Evolutionary conservation across 148 eudicot genomes (phyloP).

Genomic region (Silene uniflora): DNA sequence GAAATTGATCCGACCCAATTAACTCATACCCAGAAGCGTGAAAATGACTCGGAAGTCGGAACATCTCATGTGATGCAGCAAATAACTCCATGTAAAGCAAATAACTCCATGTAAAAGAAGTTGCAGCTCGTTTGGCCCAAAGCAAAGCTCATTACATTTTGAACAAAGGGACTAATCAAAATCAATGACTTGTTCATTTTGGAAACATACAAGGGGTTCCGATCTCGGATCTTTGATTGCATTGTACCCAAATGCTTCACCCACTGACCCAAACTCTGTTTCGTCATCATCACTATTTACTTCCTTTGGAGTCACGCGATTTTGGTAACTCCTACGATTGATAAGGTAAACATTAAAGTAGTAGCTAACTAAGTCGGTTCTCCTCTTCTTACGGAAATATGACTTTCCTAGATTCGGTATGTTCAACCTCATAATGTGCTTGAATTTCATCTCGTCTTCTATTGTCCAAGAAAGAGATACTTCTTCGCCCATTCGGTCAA

Average conservation of each 20-base stretch:
- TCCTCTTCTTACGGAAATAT: slow-evolving; percentile 47
- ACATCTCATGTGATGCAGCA: not conserved
- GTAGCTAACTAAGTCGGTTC: slow-evolving; percentile 64
- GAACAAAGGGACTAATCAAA: slow-evolving; percentile 26
- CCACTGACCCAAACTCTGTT: slow-evolving; percentile 52
- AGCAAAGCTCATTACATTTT: not conserved
- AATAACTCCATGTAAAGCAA: slow-evolving; percentile 1
- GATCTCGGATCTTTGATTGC: slow-evolving; percentile 36
- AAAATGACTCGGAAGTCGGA: not conserved
- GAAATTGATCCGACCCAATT: not conserved
- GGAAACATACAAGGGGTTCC: slow-evolving; percentile 30
- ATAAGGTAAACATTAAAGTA: slow-evolving; percentile 67
- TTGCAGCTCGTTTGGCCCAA: not conserved
- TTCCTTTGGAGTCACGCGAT: slow-evolving; percentile 61
- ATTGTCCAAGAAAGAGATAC: slow-evolving; percentile 77
- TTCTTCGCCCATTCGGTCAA: slow-evolving; percentile 79
- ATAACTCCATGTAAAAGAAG: not conserved
- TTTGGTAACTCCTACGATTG: slow-evolving; percentile 67
- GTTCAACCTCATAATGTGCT: slow-evolving; percentile 33
- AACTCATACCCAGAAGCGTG: not conserved
- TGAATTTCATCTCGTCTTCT: slow-evolving; percentile 65
- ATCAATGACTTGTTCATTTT: slow-evolving; percentile 47
- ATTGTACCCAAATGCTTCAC: slow-evolving; percentile 49
- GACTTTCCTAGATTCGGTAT: slow-evolving; percentile 27
- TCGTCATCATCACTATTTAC: slow-evolving; percentile 87